A percentile compares a stretch with the other conserved stretches of the same genome.
phyloP scores from a whole-genome alignment of 345 rosid species.

The Lepidium aucheri region DNA sequence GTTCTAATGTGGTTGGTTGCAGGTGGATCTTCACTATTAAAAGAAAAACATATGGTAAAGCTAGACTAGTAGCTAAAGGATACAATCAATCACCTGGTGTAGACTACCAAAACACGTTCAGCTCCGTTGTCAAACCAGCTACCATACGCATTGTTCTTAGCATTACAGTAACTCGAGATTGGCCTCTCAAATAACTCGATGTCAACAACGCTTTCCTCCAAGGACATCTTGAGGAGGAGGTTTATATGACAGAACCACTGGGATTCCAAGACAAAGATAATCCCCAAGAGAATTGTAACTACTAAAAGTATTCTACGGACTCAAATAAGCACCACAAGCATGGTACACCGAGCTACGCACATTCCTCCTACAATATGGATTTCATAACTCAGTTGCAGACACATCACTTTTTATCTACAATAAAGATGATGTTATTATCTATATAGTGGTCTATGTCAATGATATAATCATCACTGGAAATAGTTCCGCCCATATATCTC shows the following conservation, averaged over 20 bases:
- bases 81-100: not conserved
- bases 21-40: not conserved
- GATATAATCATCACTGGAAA: not conserved
- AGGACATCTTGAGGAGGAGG: not conserved
- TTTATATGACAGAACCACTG: not conserved
- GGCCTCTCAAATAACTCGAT: not conserved
- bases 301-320: not conserved
- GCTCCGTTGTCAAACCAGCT: not conserved
- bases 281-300: not conserved
- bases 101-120: not conserved
- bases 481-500: fast-evolving
- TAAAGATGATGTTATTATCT: not conserved
- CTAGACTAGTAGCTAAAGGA: not conserved
- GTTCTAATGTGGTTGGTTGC: not conserved
- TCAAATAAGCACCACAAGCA: not conserved
- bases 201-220: not conserved
- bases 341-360: not conserved
- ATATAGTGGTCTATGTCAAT: not conserved
- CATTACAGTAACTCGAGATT: not conserved
- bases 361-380: not conserved
- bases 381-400: not conserved
- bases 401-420: not conserved
- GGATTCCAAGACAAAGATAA: not conserved
- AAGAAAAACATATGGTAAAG: not conserved
- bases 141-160: not conserved